Evolutionary conservation across 192 early-diverging fungal genomes (phyloP), one percentile per base, ranked within the genome.

Genomic region (Rhizophagus clarus): DNA sequence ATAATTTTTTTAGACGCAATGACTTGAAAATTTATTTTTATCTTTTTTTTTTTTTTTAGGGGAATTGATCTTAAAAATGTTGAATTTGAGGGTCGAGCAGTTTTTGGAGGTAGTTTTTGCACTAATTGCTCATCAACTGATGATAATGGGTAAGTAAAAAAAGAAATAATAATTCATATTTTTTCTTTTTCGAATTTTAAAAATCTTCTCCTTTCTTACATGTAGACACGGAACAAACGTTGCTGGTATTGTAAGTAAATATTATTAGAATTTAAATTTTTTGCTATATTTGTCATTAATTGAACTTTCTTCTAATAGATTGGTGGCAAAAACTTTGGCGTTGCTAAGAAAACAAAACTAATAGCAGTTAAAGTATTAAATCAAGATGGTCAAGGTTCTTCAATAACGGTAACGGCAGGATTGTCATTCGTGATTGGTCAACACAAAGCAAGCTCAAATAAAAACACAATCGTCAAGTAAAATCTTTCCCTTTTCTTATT

Each of bases 51-150:
- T 49, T 28, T 14, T 22, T 51, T 92, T 75, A 90, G 89, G 32
- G 89, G 89, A 69, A 80, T 95, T 26, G 81, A 88, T 77, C 83
- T 88, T 60, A 74, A 76, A 12, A 92, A 95, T 81, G 75, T 74
- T 26, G 94, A 96, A 49, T 96, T 96, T 81, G 87, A 83, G 24
- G 94, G 94, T 28, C 90, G 95, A 76, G 94, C 94, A 71, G 81
- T 63, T 26, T 93, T 88, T 86, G 91, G 92, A 1, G 77, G 61
- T 61, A 83, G 63, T 62, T 86, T 31, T 62, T 32, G 94, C 17
- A 77, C 86, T 7, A 88, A 90, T 79, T 91, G 92, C 68, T 74
- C 31, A 63, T 12, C 31, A 6, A 29, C 24, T 10, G 75, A 77
- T 63, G 72, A 74, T 24, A 91, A 92, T 83, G 90, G 91, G 40